A percentile compares a stretch with the other conserved stretches of the same genome.
Evolutionary conservation across 2,329 filamentous ascomycete genomes (phyloP).

Genomic region (Clarireedia hainanense): DNA sequence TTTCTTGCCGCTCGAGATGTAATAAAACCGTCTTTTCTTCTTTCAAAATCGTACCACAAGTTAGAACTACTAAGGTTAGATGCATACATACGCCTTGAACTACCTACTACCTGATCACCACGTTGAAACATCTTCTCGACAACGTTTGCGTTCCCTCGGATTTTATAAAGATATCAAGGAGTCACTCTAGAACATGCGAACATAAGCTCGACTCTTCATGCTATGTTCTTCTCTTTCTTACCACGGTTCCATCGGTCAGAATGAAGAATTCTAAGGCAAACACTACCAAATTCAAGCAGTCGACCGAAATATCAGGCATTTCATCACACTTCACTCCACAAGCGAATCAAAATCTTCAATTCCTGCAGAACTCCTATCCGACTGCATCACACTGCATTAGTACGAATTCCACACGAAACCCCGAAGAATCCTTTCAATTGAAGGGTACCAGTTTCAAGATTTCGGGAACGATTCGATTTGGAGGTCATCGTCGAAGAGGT

Average conservation of each 20-base stretch:
- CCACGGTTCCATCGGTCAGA: not conserved
- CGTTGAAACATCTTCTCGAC: not conserved
- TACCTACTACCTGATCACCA: too few species aligned
- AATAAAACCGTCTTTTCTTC: not conserved
- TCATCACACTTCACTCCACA: slow-evolving; percentile 1
- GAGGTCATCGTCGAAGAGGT: not conserved
- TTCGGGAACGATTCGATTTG: not conserved
- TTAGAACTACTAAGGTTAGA: not conserved
- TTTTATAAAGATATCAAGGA: not conserved
- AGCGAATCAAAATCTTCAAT: slow-evolving; percentile 9
- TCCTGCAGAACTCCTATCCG: slow-evolving; percentile 10
- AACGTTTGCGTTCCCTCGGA: not conserved
- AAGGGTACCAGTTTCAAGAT: not conserved
- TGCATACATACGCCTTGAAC: not conserved
- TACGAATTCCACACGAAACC: not conserved
- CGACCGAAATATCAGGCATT: slow-evolving; percentile 9
- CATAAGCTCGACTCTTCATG: not conserved
- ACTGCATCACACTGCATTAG: slow-evolving; percentile 9
- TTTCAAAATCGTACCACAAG: not conserved
- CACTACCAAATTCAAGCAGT: not conserved
- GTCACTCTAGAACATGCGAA: not conserved
- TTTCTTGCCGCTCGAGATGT: not conserved
- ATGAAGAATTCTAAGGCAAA: not conserved
- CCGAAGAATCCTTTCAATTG: slow-evolving; percentile 3
- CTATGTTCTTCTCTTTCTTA: not conserved